Conservation (phyloP, 2,329 filamentous ascomycete genomes). For the Leptoxyphium fumago region DNA sequence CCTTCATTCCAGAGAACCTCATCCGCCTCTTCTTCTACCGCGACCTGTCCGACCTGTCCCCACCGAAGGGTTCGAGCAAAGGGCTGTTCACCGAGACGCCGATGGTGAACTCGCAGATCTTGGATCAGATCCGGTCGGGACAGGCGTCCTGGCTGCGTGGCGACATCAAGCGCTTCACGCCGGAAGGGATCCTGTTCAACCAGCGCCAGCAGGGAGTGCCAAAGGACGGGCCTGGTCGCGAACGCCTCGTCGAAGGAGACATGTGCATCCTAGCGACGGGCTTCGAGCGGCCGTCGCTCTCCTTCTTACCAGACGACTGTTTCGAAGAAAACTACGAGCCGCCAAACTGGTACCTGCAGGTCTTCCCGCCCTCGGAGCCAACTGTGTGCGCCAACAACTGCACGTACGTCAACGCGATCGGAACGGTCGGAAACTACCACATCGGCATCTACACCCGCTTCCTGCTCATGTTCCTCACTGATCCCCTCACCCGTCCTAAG, state of each 20-base stretch:
- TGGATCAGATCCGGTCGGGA: conserved; percentile 57
- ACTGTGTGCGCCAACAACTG: conserved; percentile 70
- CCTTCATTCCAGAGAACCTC: conserved; percentile 63
- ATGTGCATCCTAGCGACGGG: conserved; percentile 75
- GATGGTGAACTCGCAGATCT: conserved; percentile 74
- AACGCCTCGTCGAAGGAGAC: conserved; percentile 54
- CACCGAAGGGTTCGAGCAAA: conserved; percentile 37
- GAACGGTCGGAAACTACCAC: conserved; percentile 73
- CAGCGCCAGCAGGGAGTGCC: conserved; percentile 57
- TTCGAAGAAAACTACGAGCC: conserved; percentile 61
- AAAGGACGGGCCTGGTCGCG: conserved; percentile 56
- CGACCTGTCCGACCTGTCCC: conserved; percentile 60
- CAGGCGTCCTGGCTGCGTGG: conserved; percentile 67
- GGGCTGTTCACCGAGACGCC: conserved; percentile 74
- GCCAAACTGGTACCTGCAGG: conserved; percentile 80
- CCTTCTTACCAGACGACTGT: conserved; percentile 58
- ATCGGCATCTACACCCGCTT: conserved; percentile 82
- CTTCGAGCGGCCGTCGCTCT: conserved; percentile 57
- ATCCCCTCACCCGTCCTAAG: conserved; percentile 58
- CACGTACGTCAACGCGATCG: conserved; percentile 69
- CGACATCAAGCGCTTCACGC: conserved; percentile 54
- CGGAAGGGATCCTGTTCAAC: conserved; percentile 58
- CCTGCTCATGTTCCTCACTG: conserved; percentile 70
- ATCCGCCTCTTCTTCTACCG: conserved; percentile 71
- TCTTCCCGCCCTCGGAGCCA: conserved; percentile 61